A percentile compares a stretch with the other conserved stretches of the same genome.
Conservation (phyloP, 768 basidiomycete species). For the Xerocomus brunneocitrinus region DNA sequence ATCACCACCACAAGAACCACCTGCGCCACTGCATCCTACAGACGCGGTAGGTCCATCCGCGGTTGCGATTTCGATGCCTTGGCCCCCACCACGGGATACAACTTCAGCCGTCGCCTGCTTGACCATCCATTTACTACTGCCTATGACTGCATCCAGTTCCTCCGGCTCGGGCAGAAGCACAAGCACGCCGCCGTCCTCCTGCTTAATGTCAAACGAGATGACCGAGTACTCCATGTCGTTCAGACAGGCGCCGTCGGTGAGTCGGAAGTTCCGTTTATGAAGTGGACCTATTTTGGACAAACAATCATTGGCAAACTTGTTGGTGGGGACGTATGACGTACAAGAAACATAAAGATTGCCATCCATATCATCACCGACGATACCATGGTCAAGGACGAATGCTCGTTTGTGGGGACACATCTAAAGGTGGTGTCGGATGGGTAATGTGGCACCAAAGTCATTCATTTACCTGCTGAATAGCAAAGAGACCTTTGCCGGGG, state of each 20-base stretch:
- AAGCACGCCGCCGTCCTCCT: conserved; percentile 40
- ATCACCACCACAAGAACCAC: not conserved
- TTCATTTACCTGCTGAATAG: conserved; percentile 58
- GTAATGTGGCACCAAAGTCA: not conserved
- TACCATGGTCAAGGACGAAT: conserved; percentile 66
- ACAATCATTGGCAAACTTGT: not conserved
- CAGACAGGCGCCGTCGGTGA: conserved; percentile 52
- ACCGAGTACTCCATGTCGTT: conserved; percentile 58
- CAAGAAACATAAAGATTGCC: conserved; percentile 50
- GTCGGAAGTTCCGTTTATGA: conserved; percentile 62
- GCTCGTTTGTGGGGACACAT: conserved; percentile 53
- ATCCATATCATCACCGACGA: conserved; percentile 59
- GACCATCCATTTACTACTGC: conserved; percentile 62
- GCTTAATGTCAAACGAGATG: conserved; percentile 55
- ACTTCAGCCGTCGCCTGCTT: conserved; percentile 46
- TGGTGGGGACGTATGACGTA: conserved; percentile 23
- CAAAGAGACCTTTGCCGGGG: conserved; percentile 53
- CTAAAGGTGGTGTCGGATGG: conserved; percentile 14
- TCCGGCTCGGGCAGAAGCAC: conserved; percentile 49
- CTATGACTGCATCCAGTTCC: conserved; percentile 57
- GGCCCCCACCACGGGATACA: conserved; percentile 22
- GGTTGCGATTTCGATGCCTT: conserved; percentile 36
- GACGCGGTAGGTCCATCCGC: not conserved
- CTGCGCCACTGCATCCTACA: not conserved
- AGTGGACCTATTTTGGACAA: conserved; percentile 42